These are phyloP conservation scores for Plantago lanceolata DNA, from an alignment of 305 asterid genomes.

Conservation along the genomic window DNA sequence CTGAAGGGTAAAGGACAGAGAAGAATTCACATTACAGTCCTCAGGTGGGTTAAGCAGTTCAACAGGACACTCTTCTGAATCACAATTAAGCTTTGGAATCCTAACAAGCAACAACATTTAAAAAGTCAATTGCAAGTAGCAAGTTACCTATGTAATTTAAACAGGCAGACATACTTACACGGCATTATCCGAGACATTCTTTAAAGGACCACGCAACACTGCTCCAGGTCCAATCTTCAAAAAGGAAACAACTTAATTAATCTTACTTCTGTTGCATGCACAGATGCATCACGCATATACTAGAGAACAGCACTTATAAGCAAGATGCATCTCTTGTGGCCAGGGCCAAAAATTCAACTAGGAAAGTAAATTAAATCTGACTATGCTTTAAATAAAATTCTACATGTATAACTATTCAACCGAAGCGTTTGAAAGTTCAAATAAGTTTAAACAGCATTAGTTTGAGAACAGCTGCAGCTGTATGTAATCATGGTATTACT, in stretches of 20 bases:
- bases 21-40: constrained; percentile 97
- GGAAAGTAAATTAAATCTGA: no score
- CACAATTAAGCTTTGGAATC: constrained; percentile 73
- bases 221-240: constrained; percentile 95
- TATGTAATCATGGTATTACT: not conserved
- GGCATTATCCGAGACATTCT: constrained; percentile 63
- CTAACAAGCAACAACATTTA: constrained; percentile 39
- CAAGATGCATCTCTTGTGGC: not conserved
- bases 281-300: constrained; percentile 3
- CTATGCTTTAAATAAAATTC: no score
- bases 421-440: constrained; percentile 1
- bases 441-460: not conserved
- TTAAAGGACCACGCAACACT: constrained; percentile 81
- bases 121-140: constrained; percentile 16
- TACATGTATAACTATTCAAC: not conserved
- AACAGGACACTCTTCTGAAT: constrained; percentile 62
- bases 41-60: constrained; percentile 97
- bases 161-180: constrained; percentile 56
- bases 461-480: no score
- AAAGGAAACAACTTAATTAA: constrained; percentile 23
- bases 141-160: constrained; percentile 7
- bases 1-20: constrained; percentile 95
- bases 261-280: constrained; percentile 6
- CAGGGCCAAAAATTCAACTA: no score
- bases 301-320: constrained; percentile 13